Conservation (phyloP, 495 filamentous ascomycete species). For the Pseudevernia furfuracea region DNA sequence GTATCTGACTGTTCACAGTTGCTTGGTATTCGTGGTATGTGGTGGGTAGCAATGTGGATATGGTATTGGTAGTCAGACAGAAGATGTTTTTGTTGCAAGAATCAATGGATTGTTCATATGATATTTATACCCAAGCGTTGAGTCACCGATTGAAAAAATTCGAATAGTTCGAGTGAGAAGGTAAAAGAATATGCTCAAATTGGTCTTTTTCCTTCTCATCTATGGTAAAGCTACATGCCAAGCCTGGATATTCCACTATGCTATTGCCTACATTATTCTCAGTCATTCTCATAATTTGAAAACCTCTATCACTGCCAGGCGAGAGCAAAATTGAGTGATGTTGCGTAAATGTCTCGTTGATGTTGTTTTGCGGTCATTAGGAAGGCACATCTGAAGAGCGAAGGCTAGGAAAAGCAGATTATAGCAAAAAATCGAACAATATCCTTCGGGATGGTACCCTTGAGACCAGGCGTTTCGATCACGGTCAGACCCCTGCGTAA, state of each 20-base stretch:
- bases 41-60: neutral
- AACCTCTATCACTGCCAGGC: neutral
- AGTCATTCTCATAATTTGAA: neutral
- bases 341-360: neutral
- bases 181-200: neutral
- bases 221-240: neutral
- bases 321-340: neutral
- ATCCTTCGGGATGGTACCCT: neutral
- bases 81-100: neutral
- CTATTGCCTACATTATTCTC: neutral
- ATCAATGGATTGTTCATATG: neutral
- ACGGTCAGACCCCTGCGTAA: constrained; percentile 9
- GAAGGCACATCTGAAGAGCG: neutral
- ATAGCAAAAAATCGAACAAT: neutral
- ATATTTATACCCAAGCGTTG: neutral
- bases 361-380: neutral
- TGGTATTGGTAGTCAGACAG: neutral
- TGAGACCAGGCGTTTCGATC: neutral
- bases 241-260: neutral
- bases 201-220: neutral
- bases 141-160: neutral
- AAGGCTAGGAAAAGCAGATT: neutral
- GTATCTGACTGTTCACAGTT: neutral
- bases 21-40: neutral
- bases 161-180: neutral